A percentile compares a stretch with the other conserved stretches of the same genome.
Evolutionary conservation across 2,329 filamentous ascomycete genomes (phyloP).

Genomic region (Aquanectria penicillioides): DNA sequence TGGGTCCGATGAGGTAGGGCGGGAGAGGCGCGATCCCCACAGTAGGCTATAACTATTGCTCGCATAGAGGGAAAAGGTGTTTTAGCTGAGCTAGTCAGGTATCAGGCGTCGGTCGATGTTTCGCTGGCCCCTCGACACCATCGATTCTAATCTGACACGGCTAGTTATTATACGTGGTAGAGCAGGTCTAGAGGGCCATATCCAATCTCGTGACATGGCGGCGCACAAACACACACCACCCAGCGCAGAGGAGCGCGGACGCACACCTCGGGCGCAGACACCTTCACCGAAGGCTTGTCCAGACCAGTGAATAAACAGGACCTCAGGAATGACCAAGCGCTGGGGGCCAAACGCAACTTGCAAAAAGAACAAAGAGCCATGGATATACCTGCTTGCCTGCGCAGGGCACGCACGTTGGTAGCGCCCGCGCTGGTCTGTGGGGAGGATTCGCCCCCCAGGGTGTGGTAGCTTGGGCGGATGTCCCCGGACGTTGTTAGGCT

Average conservation of each 20-base stretch:
- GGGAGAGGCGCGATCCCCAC: slow-evolving; percentile 42
- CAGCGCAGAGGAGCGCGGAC: neutral
- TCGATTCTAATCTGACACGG: slow-evolving; percentile 27
- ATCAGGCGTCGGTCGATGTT: slow-evolving; percentile 34
- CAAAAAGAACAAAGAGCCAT: slow-evolving; percentile 32
- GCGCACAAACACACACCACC: neutral
- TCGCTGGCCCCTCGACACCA: slow-evolving; percentile 32
- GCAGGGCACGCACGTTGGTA: slow-evolving; percentile 23
- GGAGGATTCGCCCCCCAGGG: slow-evolving; percentile 6
- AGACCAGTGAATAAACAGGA: neutral
- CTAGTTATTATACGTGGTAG: slow-evolving; percentile 31
- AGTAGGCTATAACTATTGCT: slow-evolving; percentile 36
- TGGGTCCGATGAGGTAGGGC: slow-evolving; percentile 38
- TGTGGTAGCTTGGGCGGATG: slow-evolving; percentile 7
- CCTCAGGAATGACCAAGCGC: slow-evolving; percentile 17
- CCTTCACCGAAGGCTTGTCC: neutral
- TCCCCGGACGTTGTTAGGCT: neutral
- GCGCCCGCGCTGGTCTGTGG: slow-evolving; percentile 5
- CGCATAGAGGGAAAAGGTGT: slow-evolving; percentile 34
- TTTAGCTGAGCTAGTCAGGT: slow-evolving; percentile 35
- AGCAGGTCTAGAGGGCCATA: neutral
- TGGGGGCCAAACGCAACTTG: slow-evolving; percentile 6
- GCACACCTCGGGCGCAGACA: neutral
- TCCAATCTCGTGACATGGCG: neutral
- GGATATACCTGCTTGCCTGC: slow-evolving; percentile 3